These are phyloP conservation scores for Dendrobium officinale DNA, from an alignment of 106 monocot species.

Conservation along the genomic window DNA sequence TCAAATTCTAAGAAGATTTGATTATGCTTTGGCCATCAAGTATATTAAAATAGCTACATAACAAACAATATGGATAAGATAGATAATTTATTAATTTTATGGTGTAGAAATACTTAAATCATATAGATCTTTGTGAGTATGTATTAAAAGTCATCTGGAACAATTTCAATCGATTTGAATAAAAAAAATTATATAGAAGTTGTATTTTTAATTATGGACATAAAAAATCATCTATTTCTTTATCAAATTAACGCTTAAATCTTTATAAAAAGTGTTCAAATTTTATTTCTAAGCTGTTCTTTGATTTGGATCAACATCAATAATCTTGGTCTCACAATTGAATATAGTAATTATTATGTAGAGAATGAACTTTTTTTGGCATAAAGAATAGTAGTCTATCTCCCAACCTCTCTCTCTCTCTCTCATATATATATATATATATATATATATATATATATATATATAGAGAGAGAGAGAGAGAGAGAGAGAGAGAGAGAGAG, in stretches of 20 bases:
- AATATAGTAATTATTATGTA: neutral
- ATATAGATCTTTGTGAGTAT: neutral
- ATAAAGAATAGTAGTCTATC: neutral
- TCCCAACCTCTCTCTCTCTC: too few species aligned
- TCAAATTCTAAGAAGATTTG: neutral
- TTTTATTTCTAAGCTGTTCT: neutral
- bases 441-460: too few species aligned
- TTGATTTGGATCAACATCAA: neutral
- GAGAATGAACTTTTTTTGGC: neutral
- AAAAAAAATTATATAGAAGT: neutral
- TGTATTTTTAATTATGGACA: neutral
- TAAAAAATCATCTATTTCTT: neutral
- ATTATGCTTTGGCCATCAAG: neutral
- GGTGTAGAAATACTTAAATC: neutral
- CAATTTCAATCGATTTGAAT: neutral
- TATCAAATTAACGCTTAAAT: neutral
- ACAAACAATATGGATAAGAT: neutral
- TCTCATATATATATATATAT: too few species aligned
- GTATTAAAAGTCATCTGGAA: neutral
- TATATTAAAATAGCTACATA: neutral
- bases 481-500: too few species aligned
- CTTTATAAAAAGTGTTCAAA: neutral
- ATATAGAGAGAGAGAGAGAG: too few species aligned
- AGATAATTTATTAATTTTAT: neutral
- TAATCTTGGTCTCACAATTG: neutral